Evolutionary conservation across 139 green algal species (phyloP), one percentile per base, ranked within the genome.

Genomic region (Ettlia oleoabundans): DNA sequence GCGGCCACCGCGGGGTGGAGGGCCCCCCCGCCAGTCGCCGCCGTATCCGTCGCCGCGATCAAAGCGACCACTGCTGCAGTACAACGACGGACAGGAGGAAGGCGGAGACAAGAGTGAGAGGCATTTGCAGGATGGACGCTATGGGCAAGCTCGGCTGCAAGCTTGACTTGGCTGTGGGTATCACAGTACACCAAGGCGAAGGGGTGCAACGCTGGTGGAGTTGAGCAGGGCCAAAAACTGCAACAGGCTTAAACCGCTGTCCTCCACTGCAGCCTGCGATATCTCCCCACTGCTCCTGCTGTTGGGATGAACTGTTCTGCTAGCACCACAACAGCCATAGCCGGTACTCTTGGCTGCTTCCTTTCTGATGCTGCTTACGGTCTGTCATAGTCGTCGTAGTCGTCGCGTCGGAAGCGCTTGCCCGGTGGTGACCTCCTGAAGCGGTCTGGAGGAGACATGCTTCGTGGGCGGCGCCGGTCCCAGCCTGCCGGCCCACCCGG

Each of bases 381-480:
- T 41, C 77, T 63, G 33, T 83, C 64, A 37, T 82, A 82, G 26
- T 88, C 71, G 41, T 82, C 53, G 42, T 85, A 83, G 19, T 89
- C 85, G 13, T 89, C 85, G 18, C 81, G 35, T 37, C 85, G 69
- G 67, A 84, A 89, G n/a, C 85, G 81, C 37, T 89, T 89, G n/a
- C 51, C 38, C 4, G 73, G 85, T 13, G 85, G 82, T 9, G 85
- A 89, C 7, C 84, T 41, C 28, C 84, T 70, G 67, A 83, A 86
- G 66, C 76, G 69, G 68, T 86, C 71, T 26, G 62, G 52, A 0
- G 84, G 72, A 28, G 78, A 80, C 58, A 37, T 51, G 80, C 62
- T 67, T 61, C 74, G 84, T 10, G 8, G 74, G 22, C 84, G 66
- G 61, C 80, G 80, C 24, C 62, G 15, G 74, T 73, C 76, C 35